phyloP scores from a whole-genome alignment of 192 early-diverging fungal species.

The Entomortierella lignicola region DNA sequence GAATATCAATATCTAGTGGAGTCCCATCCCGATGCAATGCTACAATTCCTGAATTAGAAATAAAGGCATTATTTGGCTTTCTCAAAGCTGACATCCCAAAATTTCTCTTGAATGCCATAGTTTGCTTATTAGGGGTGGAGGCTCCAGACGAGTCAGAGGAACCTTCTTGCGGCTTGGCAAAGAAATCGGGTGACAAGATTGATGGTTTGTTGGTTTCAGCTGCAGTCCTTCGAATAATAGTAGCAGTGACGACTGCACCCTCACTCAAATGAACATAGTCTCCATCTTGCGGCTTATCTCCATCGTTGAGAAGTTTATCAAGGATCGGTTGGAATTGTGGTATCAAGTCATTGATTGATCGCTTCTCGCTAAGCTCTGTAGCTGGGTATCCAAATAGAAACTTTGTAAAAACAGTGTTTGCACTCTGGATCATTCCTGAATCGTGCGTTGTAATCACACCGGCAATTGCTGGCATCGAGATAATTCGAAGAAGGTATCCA shows the following conservation, averaged over 20 bases:
- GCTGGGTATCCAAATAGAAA: conserved; percentile 70
- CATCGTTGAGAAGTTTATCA: conserved; percentile 52
- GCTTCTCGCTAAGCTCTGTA: conserved; percentile 59
- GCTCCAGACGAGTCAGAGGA: neutral
- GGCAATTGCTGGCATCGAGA: conserved; percentile 72
- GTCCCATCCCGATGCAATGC: conserved; percentile 73
- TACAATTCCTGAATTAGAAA: conserved; percentile 59
- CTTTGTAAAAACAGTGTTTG: conserved; percentile 69
- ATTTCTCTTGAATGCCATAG: conserved; percentile 29
- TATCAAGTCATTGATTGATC: conserved; percentile 64
- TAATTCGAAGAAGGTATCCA: conserved; percentile 60
- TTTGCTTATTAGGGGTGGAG: conserved; percentile 16
- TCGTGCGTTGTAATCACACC: conserved; percentile 67
- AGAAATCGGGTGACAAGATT: conserved; percentile 49
- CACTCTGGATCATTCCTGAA: conserved; percentile 65
- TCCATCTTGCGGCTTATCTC: conserved; percentile 17
- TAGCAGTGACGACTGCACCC: conserved; percentile 54
- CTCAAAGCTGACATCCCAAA: conserved; percentile 50
- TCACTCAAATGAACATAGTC: conserved; percentile 43
- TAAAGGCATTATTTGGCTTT: conserved; percentile 28
- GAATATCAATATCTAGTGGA: conserved; percentile 67
- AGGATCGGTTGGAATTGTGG: conserved; percentile 68
- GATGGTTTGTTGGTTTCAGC: conserved; percentile 43
- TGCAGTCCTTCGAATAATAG: conserved; percentile 51
- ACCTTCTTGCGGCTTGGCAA: conserved; percentile 30